phyloP scores from a whole-genome alignment of 352 stramenopile genomes.

The Globisporangium spiculum region DNA sequence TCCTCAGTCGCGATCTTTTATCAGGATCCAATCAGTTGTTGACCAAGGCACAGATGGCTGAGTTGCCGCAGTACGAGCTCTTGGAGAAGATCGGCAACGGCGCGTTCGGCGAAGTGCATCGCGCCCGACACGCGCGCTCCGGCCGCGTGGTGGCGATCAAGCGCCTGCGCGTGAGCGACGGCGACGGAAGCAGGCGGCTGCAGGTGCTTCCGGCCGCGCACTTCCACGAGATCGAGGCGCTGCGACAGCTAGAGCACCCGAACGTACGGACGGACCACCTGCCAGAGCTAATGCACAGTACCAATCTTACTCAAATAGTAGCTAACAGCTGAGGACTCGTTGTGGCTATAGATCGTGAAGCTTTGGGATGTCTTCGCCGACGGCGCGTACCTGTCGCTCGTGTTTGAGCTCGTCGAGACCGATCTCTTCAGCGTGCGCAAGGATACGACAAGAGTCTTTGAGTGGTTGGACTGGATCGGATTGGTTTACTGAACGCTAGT shows the following conservation, averaged over 20 bases:
- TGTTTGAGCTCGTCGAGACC: constrained; percentile 69
- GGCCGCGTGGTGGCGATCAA: constrained; percentile 57
- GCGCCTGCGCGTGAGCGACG: constrained; percentile 46
- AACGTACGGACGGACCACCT: constrained; percentile 32
- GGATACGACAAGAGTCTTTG: background rate
- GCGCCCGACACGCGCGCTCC: constrained; percentile 36
- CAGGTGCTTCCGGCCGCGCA: constrained; percentile 46
- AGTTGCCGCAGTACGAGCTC: constrained; percentile 48
- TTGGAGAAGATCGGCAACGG: constrained; percentile 65
- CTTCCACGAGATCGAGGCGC: constrained; percentile 75
- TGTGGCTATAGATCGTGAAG: constrained; percentile 47
- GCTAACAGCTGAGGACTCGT: background rate
- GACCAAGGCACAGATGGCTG: constrained; percentile 1
- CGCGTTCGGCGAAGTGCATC: constrained; percentile 69
- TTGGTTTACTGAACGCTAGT: background rate
- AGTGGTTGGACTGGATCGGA: background rate
- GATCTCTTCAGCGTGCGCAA: constrained; percentile 48
- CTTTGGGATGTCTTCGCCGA: constrained; percentile 58
- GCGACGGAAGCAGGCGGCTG: constrained; percentile 43
- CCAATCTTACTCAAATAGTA: background rate
- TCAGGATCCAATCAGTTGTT: no score
- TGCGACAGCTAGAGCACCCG: constrained; percentile 67
- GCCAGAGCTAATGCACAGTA: background rate
- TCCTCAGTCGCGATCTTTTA: background rate
- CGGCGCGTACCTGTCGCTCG: constrained; percentile 52